phyloP scores from a whole-genome alignment of 306 rosid species.

The Adenanthera pavonina region DNA sequence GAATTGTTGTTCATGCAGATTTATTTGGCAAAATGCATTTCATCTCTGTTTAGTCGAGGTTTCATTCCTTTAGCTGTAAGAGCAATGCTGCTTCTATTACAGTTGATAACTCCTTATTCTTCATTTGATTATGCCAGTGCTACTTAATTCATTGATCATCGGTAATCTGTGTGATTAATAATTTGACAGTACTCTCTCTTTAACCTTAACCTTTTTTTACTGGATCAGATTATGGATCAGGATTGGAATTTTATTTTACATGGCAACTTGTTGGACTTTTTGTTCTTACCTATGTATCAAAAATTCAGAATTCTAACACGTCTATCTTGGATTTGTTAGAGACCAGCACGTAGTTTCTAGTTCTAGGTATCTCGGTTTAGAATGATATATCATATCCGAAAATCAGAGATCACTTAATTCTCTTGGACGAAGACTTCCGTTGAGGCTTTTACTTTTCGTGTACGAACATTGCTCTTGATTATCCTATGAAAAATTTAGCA shows the following conservation, averaged over 20 bases:
- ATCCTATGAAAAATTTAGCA: background rate
- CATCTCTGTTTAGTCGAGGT: constrained; percentile 26
- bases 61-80: constrained; percentile 31
- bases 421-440: background rate
- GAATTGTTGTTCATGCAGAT: constrained; percentile 27
- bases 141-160: background rate
- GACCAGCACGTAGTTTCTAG: background rate
- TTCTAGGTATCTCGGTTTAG: background rate
- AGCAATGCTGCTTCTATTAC: constrained; percentile 27
- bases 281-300: background rate
- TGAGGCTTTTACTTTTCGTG: too few relatives aligned
- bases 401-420: background rate
- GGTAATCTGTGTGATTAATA: background rate
- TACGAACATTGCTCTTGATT: background rate
- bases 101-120: constrained; percentile 22
- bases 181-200: background rate
- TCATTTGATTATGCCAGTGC: constrained; percentile 23
- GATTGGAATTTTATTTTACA: background rate
- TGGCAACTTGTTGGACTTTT: background rate
- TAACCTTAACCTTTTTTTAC: background rate
- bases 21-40: constrained; percentile 40
- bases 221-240: background rate
- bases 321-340: background rate
- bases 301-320: background rate
- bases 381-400: background rate